A percentile compares a stretch with the other conserved stretches of the same genome.
phyloP scores from a whole-genome alignment of 768 basidiomycete species.

The Kwoniella bestiolae region DNA sequence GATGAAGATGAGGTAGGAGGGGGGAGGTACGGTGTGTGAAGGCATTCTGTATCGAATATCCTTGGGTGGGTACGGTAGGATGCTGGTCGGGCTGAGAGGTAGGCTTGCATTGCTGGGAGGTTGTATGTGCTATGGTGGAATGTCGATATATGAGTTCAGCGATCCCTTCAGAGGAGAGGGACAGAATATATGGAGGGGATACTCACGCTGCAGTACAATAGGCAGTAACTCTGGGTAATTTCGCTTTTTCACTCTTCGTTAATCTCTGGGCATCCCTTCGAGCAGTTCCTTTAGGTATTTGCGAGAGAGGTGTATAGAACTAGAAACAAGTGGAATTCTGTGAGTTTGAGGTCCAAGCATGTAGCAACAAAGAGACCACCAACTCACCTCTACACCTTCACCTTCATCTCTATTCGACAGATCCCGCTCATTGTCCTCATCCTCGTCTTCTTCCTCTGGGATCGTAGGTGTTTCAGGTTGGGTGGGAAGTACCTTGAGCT shows the following conservation, averaged over 20 bases:
- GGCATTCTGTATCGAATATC: constrained; percentile 80
- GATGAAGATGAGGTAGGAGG: constrained; percentile 57
- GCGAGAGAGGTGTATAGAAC: constrained; percentile 92
- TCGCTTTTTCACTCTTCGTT: constrained; percentile 89
- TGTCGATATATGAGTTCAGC: background rate
- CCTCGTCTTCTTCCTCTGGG: constrained; percentile 53
- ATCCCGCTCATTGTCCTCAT: constrained; percentile 40
- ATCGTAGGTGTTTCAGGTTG: constrained; percentile 48
- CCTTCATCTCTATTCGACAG: constrained; percentile 36
- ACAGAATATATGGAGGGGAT: background rate
- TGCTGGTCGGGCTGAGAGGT: constrained; percentile 78
- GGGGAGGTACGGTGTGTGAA: constrained; percentile 86
- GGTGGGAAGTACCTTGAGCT: constrained; percentile 56
- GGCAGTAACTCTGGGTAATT: constrained; percentile 92
- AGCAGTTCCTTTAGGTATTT: constrained; percentile 92
- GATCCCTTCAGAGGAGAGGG: background rate
- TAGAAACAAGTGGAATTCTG: constrained; percentile 51
- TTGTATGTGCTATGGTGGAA: constrained; percentile 91
- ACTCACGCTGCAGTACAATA: constrained; percentile 88
- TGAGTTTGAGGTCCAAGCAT: background rate
- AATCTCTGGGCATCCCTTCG: constrained; percentile 84
- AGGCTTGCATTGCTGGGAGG: constrained; percentile 82
- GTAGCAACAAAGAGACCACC: background rate
- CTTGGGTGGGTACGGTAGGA: constrained; percentile 86
- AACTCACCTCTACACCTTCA: constrained; percentile 54